Percentiles rank a stretch among this genome's conserved stretches.
Evolutionary conservation across 495 filamentous ascomycete genomes (phyloP).

Genomic region (Saxophila tyrrhenica): DNA sequence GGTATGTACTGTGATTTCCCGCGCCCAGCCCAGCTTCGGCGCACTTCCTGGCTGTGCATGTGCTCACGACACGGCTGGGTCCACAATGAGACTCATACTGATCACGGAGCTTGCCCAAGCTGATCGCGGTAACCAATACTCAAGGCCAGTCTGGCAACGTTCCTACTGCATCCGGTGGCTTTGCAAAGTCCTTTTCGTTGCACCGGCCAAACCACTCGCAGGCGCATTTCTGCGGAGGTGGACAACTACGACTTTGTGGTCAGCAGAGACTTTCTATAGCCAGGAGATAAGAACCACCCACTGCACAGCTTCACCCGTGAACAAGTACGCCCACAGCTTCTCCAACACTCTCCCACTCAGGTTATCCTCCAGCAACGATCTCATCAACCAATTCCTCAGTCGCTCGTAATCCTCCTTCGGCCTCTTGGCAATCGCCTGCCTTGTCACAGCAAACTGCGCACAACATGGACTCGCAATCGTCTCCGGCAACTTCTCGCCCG

Average conservation of each 20-base stretch:
- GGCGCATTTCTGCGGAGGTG: background rate
- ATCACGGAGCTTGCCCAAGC: too few relatives aligned
- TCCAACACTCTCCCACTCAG: constrained; percentile 61
- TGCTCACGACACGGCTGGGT: too few relatives aligned
- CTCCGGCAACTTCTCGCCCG: constrained; percentile 40
- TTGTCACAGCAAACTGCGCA: constrained; percentile 50
- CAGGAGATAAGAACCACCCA: background rate
- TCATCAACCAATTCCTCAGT: constrained; percentile 57
- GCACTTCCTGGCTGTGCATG: too few relatives aligned
- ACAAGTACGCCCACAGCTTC: constrained; percentile 64
- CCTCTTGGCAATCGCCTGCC: constrained; percentile 36
- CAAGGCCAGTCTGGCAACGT: background rate
- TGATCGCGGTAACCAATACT: background rate
- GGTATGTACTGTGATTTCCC: too few relatives aligned
- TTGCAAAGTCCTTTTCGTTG: background rate
- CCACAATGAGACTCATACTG: too few relatives aligned
- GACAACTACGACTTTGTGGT: constrained; percentile 4
- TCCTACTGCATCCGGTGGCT: background rate
- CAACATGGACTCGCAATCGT: constrained; percentile 42
- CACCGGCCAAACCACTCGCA: constrained; percentile 9
- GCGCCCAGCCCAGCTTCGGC: too few relatives aligned
- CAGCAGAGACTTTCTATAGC: background rate
- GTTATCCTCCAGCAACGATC: constrained; percentile 50
- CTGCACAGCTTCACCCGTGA: constrained; percentile 31
- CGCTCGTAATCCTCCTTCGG: constrained; percentile 49